Conservation (phyloP, 441 rosid species). For the Croton setiger region DNA sequence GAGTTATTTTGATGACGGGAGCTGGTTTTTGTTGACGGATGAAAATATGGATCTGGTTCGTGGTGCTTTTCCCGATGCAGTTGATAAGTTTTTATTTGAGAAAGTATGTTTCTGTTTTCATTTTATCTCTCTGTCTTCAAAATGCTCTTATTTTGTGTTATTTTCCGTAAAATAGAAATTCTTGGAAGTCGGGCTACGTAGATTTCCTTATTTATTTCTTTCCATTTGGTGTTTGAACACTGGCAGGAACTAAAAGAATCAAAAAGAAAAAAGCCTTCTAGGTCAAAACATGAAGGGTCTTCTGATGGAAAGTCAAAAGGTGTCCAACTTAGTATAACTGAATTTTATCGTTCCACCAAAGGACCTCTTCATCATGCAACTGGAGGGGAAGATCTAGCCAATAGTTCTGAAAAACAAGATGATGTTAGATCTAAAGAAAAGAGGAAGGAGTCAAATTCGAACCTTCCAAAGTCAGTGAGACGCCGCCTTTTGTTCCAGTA, state of each 20-base stretch:
- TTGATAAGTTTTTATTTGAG: slow-evolving; percentile 50
- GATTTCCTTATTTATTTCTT: background rate
- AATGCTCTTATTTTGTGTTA: background rate
- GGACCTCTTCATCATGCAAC: slow-evolving; percentile 19
- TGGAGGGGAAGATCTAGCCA: slow-evolving; percentile 31
- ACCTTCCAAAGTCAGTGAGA: slow-evolving; percentile 64
- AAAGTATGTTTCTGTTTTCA: slow-evolving; percentile 42
- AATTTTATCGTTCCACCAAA: slow-evolving; percentile 70
- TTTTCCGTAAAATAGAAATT: background rate
- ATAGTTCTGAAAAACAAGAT: slow-evolving; percentile 21
- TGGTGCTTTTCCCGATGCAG: slow-evolving; percentile 69
- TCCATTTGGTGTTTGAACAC: slow-evolving; percentile 15
- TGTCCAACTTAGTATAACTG: slow-evolving; percentile 57
- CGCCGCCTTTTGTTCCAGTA: slow-evolving; percentile 69
- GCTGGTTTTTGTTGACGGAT: slow-evolving; percentile 63
- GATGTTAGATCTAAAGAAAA: slow-evolving; percentile 34
- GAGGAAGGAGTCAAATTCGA: slow-evolving; percentile 43
- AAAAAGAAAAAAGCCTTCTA: slow-evolving; percentile 40
- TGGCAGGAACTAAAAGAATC: slow-evolving; percentile 57
- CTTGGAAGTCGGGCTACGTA: background rate
- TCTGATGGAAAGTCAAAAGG: slow-evolving; percentile 38
- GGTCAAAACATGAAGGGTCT: slow-evolving; percentile 26
- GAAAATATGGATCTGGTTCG: slow-evolving; percentile 63
- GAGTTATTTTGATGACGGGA: slow-evolving; percentile 47
- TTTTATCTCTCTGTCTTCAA: background rate